Conservation (phyloP, 2,329 filamentous ascomycete species). For the Fusarium heterosporum region DNA sequence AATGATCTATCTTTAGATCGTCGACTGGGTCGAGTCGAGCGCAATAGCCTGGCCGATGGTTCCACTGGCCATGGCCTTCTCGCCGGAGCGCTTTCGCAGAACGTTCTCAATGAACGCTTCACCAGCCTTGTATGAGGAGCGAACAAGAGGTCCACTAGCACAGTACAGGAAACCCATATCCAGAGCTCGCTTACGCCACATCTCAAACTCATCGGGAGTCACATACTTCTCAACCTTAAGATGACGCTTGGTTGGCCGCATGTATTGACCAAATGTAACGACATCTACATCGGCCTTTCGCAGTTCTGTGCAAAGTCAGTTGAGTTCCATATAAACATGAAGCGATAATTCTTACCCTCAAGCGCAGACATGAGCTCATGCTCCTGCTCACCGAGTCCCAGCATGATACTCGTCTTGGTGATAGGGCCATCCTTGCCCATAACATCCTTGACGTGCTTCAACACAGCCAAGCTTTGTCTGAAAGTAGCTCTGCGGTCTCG, state of each 20-base stretch:
- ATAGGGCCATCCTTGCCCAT: constrained; percentile 77
- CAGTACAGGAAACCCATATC: constrained; percentile 98
- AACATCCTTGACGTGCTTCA: constrained; percentile 83
- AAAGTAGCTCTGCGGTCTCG: constrained; percentile 92
- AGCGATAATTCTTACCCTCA: constrained; percentile 61
- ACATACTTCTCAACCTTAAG: constrained; percentile 98
- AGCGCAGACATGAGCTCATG: constrained; percentile 84
- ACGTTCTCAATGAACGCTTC: constrained; percentile 99
- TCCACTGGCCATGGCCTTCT: constrained; percentile 52
- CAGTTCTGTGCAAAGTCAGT: constrained; percentile 67
- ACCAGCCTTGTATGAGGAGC: constrained; percentile 97
- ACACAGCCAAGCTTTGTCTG: constrained; percentile 82
- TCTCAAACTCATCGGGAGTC: constrained; percentile 89
- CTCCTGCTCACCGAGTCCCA: constrained; percentile 93
- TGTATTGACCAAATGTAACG: constrained; percentile 99
- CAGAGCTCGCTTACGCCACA: constrained; percentile 89
- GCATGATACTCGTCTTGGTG: constrained; percentile 99
- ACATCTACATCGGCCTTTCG: constrained; percentile 87
- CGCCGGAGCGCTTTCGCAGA: constrained; percentile 79
- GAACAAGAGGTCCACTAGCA: constrained; percentile 90
- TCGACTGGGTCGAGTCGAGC: constrained; percentile 49
- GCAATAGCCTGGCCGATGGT: constrained; percentile 56
- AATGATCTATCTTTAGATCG: constrained; percentile 30
- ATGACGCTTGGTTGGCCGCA: constrained; percentile 97
- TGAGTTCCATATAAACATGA: not conserved